phyloP scores from a whole-genome alignment of 179 eudicot species.

The Carnegiea gigantea region DNA sequence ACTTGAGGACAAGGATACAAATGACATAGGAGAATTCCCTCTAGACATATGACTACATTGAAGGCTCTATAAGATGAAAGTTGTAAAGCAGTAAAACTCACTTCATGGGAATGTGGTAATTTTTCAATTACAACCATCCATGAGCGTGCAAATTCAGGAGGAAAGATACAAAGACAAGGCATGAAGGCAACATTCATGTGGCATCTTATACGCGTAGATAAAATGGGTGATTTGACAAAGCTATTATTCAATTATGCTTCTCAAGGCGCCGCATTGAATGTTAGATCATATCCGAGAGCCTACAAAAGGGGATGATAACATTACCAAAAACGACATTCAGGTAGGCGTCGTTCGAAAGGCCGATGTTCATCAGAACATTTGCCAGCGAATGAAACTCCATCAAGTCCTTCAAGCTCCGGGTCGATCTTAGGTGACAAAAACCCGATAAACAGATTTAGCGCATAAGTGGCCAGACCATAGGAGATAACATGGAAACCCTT shows the following conservation, averaged over 20 bases:
- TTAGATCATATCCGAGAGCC: neutral
- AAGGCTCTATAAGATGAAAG: too few relatives aligned
- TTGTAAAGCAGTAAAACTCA: too few relatives aligned
- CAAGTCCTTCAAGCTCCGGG: constrained; percentile 53
- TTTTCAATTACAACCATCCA: neutral
- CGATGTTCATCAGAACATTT: constrained; percentile 42
- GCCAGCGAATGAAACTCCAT: constrained; percentile 40
- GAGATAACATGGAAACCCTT: constrained; percentile 57
- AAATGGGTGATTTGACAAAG: neutral
- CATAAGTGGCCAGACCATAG: constrained; percentile 55
- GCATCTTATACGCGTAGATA: neutral
- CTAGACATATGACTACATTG: too few relatives aligned
- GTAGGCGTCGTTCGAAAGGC: constrained; percentile 55
- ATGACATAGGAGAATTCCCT: too few relatives aligned
- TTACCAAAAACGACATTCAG: constrained; percentile 58
- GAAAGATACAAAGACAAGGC: neutral
- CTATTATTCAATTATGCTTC: neutral
- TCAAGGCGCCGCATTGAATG: neutral
- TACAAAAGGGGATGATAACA: neutral
- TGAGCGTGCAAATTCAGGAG: neutral
- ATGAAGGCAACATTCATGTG: neutral
- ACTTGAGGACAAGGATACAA: too few relatives aligned
- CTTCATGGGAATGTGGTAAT: too few relatives aligned
- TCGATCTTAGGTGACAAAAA: constrained; percentile 59
- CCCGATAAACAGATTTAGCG: constrained; percentile 55